These are phyloP conservation scores for Pseudogymnoascus sp. DNA, from an alignment of 2,329 filamentous ascomycete species.

Conservation along the genomic window DNA sequence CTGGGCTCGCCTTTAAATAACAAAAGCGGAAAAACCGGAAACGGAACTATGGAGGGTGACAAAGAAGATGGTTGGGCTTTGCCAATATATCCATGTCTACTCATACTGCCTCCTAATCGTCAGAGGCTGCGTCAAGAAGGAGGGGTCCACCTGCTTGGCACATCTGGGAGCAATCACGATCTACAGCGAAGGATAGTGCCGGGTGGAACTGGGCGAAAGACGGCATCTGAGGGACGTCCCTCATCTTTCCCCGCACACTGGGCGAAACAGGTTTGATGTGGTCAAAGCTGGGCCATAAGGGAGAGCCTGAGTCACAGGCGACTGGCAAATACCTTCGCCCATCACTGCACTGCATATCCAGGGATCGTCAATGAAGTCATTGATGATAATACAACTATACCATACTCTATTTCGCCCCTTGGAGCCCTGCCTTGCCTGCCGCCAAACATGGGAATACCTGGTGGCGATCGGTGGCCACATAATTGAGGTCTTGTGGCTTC, in stretches of 20 bases:
- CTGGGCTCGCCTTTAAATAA: background rate
- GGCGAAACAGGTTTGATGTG: background rate
- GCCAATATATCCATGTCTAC: background rate
- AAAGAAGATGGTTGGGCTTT: background rate
- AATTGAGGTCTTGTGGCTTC: background rate
- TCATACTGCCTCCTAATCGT: background rate
- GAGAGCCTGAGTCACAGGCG: background rate
- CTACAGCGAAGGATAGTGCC: background rate
- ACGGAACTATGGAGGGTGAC: background rate
- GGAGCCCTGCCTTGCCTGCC: background rate
- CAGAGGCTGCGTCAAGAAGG: background rate
- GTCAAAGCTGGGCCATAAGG: background rate
- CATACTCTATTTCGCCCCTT: background rate
- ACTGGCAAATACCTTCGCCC: background rate
- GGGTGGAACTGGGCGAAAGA: background rate
- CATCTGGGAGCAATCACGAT: background rate
- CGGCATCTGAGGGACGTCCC: background rate
- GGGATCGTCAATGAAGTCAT: background rate
- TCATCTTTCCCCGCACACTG: background rate
- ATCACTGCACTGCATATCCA: background rate
- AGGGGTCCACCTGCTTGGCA: background rate
- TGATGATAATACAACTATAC: background rate
- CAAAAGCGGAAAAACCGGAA: background rate
- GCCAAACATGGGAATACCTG: background rate
- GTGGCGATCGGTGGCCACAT: background rate